Base-by-base conservation (phyloP, 1,139 yeast genomes). In the Geotrichum restrictum region DNA sequence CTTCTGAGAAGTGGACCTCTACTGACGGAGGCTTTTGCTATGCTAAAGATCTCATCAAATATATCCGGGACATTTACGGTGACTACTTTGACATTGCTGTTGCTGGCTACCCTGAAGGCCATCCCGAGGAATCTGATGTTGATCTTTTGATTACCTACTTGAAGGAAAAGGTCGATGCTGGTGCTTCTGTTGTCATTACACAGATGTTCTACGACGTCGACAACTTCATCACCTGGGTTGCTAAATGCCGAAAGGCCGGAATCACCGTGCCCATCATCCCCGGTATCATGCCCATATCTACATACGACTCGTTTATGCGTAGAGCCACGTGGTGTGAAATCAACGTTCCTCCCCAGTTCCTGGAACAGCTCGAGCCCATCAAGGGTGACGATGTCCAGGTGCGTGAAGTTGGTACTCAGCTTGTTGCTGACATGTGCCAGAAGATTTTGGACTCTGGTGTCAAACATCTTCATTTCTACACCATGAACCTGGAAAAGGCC, bases 31-130 rank as follows among this genome's bases (percentile, higher is more conserved):
- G 85, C 22, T 88, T 88, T 73, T 72, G 76, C 53, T 82, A 84
- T 62, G 95, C 95, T 40, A 81, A 77, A 63, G 98, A 93, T 67
- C 77, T 93, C 61, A 91, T 93, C 33, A 76, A 71, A 60, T 88
- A 89, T 66, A 91, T 93, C 60, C 82, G 80, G 59, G 59, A 71
- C 48, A 71, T 79, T 50, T 79, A 88, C 65, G 95, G 88, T 19
- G 83, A 84, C 65, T 83, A 82, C 66, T 87, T 88, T 66, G 85
- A 93, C 64, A 76, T 89, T 57, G 96, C 96, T 49, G 96, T 89
- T 3, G 96, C 96, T 2, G 96, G 93, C 0, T 91, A 91, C 69
- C 97, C 97, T 8, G 96, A 93, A 64, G 99, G 99, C n/a, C 98
- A 93, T 69, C 88, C 95, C 3, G 96, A 88, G 66, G 95, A 88